Conservation (phyloP, 2,329 filamentous ascomycete genomes). For the Stenocarpella maydis region DNA sequence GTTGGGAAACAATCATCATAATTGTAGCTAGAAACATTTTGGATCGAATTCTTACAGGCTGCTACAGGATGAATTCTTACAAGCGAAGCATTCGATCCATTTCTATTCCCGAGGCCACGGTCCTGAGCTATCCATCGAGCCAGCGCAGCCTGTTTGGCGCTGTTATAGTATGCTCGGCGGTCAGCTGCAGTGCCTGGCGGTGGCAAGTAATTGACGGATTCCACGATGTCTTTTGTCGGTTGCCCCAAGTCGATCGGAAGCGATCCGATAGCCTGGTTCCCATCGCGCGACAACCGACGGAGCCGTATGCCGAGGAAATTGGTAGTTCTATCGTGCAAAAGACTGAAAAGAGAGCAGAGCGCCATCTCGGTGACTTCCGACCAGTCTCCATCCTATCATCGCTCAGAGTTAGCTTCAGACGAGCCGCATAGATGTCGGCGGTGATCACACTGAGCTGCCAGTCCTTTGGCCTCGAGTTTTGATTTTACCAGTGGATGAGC, state of each 20-base stretch:
- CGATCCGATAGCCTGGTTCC: not conserved
- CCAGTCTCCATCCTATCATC: not conserved
- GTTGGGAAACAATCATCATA: not conserved
- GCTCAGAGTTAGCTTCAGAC: not conserved
- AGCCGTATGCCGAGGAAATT: not conserved
- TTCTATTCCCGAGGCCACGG: not conserved
- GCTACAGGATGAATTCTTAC: conserved; percentile 1
- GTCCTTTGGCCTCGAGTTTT: not conserved
- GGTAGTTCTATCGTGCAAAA: not conserved
- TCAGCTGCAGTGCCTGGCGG: too few relatives aligned
- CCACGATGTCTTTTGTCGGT: not conserved
- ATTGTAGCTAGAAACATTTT: too few relatives aligned
- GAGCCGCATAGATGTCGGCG: not conserved
- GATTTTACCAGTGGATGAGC: too few relatives aligned
- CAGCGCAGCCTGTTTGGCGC: not conserved
- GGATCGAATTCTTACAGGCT: not conserved
- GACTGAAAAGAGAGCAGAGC: conserved; percentile 4
- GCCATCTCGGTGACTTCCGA: conserved; percentile 22
- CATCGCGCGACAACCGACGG: not conserved
- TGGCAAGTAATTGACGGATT: not conserved
- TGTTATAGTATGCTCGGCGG: too few relatives aligned
- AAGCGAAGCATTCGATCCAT: conserved; percentile 3
- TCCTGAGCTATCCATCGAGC: not conserved
- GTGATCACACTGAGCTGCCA: not conserved
- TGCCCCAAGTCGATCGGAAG: not conserved